A percentile compares a stretch with the other conserved stretches of the same genome.
Evolutionary conservation across 225 moss, liverwort and hornwort genomes (phyloP).

Genomic region (Climacium dendroides): DNA sequence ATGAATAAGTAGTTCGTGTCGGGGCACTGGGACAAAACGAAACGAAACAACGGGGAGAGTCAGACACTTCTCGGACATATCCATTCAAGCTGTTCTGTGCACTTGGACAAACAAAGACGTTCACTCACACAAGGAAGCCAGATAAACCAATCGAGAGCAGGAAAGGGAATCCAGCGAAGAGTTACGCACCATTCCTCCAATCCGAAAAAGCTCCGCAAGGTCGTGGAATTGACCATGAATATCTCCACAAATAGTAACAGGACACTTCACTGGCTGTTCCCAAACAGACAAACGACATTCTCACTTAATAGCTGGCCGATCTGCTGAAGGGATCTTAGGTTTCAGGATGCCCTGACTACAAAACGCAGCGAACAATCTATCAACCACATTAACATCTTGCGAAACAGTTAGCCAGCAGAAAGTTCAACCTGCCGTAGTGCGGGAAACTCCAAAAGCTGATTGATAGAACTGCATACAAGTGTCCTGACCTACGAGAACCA

Average conservation of each 20-base stretch:
- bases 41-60: not conserved
- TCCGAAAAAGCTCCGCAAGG: conserved; percentile 31
- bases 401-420: not conserved
- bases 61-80: not conserved
- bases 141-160: not conserved
- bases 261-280: conserved; percentile 37
- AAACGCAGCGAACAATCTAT: not conserved
- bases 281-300: not conserved
- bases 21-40: not conserved
- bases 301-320: not conserved
- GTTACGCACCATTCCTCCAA: conserved; percentile 15
- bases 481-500: not conserved
- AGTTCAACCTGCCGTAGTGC: not conserved
- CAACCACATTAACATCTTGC: not conserved
- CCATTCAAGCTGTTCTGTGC: too few species aligned
- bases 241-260: conserved; percentile 28
- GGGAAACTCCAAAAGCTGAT: not conserved
- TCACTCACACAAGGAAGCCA: not conserved
- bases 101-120: not conserved
- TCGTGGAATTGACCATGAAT: conserved; percentile 35
- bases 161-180: not conserved
- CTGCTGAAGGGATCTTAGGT: too few species aligned
- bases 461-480: not conserved
- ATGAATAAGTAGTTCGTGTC: conserved; percentile 38
- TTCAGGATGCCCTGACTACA: not conserved